Evolutionary conservation across 2,329 filamentous ascomycete species (phyloP), one percentile per base, ranked within the genome.

Genomic region (Purpureocillium lavendulum): DNA sequence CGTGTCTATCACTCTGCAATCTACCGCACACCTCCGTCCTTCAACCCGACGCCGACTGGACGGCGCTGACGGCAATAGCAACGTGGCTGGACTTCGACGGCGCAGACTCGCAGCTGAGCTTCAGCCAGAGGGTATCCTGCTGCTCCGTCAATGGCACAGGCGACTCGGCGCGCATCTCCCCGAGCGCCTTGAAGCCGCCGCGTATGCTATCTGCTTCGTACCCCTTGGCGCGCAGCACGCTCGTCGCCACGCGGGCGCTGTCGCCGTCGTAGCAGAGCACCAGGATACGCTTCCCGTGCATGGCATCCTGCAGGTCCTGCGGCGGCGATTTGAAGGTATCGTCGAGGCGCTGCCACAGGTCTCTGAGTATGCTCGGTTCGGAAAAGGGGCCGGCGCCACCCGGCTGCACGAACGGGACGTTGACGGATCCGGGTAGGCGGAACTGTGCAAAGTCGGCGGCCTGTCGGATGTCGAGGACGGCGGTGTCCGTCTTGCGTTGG

Each of bases 191-290:
- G 21, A 54, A 52, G 0, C 71, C 71, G 8, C 67, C 69, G 16
- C 59, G 54, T 16, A 75, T 47, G 46, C 66, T 71, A 32, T 67
- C 64, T 1, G 69, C 68, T 40, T 64, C 59, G 17, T 66, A 56
- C 0, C 67, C 70, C 45, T 69, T 71, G 0, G 69, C 70, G 5
- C 72, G 60, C 35, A 77, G 50, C 3, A 77, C 64, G 39, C 71
- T 75, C 3, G 69, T 69, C 3, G 71, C 73, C 5, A 77, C 64
- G 1, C 74, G 62, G 4, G 73, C 62, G 24, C 66, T 70, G 41
- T 78, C 71, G 3, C 74, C 74, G 35, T 73, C 59, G 38, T 76
- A 75, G 49, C 73, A 77, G 9, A 73, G 50, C 9, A 75, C 47
- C 10, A 77, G 48, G 11, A 71, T 50, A 6, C 60, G 59, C 40